Evolutionary conservation across 768 basidiomycete species (phyloP).

Genomic region (Macrolepiota dolichaula): DNA sequence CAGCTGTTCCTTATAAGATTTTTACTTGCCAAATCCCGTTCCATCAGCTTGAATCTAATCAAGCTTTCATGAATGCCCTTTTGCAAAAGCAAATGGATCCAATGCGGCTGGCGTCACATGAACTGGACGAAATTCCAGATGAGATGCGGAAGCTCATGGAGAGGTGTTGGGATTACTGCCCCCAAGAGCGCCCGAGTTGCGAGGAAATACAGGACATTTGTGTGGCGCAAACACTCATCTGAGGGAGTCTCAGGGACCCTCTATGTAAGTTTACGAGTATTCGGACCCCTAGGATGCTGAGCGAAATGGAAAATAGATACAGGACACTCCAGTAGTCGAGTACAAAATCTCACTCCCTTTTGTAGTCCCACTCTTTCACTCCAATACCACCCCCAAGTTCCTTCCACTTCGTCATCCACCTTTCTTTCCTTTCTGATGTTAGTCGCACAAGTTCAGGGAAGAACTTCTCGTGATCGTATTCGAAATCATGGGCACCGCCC

Average conservation of each 20-base stretch:
- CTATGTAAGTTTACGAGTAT: too few species aligned
- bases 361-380: conserved; percentile 78
- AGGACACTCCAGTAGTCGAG: not conserved
- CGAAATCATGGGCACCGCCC: conserved; percentile 64
- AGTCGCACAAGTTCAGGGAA: conserved; percentile 64
- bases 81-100: not conserved
- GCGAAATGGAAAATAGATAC: not conserved
- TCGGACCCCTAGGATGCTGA: too few species aligned
- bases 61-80: not conserved
- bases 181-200: not conserved
- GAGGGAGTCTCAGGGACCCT: too few species aligned
- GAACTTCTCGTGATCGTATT: conserved; percentile 72
- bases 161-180: not conserved
- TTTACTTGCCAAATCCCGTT: not conserved
- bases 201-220: not conserved
- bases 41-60: not conserved
- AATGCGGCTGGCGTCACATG: not conserved
- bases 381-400: conserved; percentile 67
- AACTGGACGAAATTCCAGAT: not conserved
- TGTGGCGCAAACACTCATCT: too few species aligned
- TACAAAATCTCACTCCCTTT: conserved; percentile 22
- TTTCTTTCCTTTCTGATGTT: conserved; percentile 45
- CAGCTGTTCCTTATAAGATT: not conserved
- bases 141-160: not conserved
- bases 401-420: conserved; percentile 62